Evolutionary conservation across 73 alveolate genomes (phyloP).

Genomic region (Breviolum minutum): DNA sequence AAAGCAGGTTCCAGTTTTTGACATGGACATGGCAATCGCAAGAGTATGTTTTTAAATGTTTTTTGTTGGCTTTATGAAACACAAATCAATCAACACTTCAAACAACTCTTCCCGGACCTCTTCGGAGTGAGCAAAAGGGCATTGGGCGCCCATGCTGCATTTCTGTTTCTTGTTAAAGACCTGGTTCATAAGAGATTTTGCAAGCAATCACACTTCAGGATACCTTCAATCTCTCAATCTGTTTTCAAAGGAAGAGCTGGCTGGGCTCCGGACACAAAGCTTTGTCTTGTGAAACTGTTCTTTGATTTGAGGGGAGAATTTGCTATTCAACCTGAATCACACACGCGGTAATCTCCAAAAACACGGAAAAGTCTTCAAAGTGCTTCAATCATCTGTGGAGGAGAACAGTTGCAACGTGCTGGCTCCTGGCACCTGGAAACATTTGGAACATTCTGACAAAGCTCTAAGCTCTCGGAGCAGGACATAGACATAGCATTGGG

Average conservation of each 20-base stretch:
- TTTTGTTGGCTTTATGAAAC: too few species aligned
- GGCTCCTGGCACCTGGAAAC: not conserved
- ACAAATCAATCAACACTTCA: too few species aligned
- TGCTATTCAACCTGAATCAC: slow-evolving; percentile 58
- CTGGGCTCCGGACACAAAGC: slow-evolving; percentile 47
- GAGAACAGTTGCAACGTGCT: not conserved
- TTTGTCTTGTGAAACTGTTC: slow-evolving; percentile 93
- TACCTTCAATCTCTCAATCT: not conserved
- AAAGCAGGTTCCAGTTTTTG: too few species aligned
- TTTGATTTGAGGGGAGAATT: slow-evolving; percentile 91
- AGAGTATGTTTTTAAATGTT: too few species aligned
- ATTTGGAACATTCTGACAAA: not conserved
- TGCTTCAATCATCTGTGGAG: not conserved
- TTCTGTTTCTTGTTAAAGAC: slow-evolving; percentile 82
- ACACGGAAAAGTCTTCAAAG: not conserved
- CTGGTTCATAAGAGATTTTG: not conserved
- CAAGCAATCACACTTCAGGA: too few species aligned
- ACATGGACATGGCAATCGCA: too few species aligned
- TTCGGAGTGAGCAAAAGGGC: slow-evolving; percentile 91
- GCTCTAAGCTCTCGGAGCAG: not conserved
- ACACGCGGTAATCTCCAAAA: not conserved
- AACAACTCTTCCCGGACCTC: slow-evolving; percentile 13
- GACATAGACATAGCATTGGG: not conserved
- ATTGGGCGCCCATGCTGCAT: slow-evolving; percentile 86
- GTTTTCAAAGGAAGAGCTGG: not conserved